These are phyloP conservation scores for Magnolia sinica DNA, from an alignment of 164 flowering plant species.

Conservation along the genomic window DNA sequence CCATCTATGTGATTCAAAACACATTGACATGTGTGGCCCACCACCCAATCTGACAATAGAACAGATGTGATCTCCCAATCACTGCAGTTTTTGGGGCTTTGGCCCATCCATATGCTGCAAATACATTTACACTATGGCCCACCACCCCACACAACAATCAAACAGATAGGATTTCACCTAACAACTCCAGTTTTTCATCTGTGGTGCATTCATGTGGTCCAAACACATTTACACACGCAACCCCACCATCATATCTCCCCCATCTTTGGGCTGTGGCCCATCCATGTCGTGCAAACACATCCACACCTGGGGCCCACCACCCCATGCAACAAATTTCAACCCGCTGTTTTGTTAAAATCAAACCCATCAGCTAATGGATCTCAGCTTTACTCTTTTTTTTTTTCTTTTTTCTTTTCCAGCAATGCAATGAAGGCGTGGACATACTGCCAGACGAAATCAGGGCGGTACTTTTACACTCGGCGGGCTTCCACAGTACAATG, in stretches of 20 bases:
- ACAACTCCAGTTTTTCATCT: not conserved
- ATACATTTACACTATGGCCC: no score
- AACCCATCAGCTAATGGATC: not conserved
- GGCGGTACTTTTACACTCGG: conserved; percentile 58
- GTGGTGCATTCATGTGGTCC: not conserved
- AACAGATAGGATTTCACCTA: no score
- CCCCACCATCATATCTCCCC: not conserved
- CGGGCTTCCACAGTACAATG: conserved; percentile 50
- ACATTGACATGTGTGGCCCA: no score
- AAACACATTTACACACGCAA: not conserved
- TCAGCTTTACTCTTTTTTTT: no score
- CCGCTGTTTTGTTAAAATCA: not conserved
- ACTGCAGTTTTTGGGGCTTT: no score
- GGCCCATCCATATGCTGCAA: no score
- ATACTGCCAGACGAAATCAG: conserved; percentile 62
- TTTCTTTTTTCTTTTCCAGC: conserved; percentile 38
- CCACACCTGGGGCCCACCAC: not conserved
- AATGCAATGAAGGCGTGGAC: conserved; percentile 63
- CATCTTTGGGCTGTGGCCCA: not conserved
- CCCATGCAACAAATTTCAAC: not conserved
- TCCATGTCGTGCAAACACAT: not conserved
- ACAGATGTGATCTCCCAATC: no score
- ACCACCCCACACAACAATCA: not conserved
- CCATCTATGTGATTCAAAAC: no score
- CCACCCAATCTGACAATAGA: no score